Evolutionary conservation across 2,329 filamentous ascomycete genomes (phyloP), one percentile per base, ranked within the genome.

Genomic region (Fusarium domesticum): DNA sequence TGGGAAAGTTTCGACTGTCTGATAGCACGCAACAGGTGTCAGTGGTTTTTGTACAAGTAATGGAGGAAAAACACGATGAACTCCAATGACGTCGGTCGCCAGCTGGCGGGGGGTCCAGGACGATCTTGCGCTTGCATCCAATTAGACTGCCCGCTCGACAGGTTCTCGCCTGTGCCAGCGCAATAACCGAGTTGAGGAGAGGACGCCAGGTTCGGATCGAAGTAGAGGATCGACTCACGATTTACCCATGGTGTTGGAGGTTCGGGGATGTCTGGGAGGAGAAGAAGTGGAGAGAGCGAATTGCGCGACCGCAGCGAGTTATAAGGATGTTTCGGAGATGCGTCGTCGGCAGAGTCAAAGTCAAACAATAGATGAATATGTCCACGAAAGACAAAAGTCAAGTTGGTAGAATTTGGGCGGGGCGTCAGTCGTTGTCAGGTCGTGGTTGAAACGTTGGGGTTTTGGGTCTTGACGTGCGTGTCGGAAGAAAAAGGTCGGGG

Each of bases 1-100:
- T 93, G 89, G 47, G 91, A 96, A 67, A 98, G 86, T 77, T 97
- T 98, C 61, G 92, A 97, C 78, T 97, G 93, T 73, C 93, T 98
- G 65, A 19, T 43, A 39, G 39, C 25, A 8, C 16, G 38, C 32
- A 32, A 37, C 23, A 20, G 37, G 43, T 34, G 50, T 64, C 46
- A 64, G 61, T 50, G 43, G 43, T 28, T 39, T 43, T 32, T 45
- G 35, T 30, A 50, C 19, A 45, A 34, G 45, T 38, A 36, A 41
- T 38, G 14, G 37, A 43, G 35, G 35, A 39, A 33, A 37, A 15
- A 32, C 18, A 25, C 42, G 53, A 37, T 37, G 28, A 47, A 33
- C 39, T 38, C 47, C 45, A 56, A 59, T 60, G 57, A 60, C 57
- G 57, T 60, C 55, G 57, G 42, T 40, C 34, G 25, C 34, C 43